phyloP scores from a whole-genome alignment of 2,329 filamentous ascomycete genomes.

The Madurella fahalii region DNA sequence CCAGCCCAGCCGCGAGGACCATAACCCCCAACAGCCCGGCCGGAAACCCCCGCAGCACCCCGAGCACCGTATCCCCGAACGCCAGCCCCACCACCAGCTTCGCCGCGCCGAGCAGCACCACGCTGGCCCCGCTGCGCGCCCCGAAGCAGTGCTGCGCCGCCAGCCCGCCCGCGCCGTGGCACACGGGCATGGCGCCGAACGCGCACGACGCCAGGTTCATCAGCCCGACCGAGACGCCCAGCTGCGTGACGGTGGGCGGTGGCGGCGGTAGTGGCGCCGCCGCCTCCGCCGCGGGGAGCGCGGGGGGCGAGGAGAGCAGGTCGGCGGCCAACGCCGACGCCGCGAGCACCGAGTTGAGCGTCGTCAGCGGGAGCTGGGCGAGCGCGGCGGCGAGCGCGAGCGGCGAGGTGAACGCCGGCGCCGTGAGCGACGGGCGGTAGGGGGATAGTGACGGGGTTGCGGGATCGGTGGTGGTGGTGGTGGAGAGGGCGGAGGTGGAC shows the following conservation, averaged over 20 bases:
- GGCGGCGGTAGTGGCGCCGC: too few relatives aligned
- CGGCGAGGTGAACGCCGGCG: conserved; percentile 46
- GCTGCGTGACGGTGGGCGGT: conserved; percentile 66
- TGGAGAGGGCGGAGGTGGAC: conserved; percentile 51
- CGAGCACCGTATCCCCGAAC: conserved; percentile 70
- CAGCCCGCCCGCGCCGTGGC: conserved; percentile 86
- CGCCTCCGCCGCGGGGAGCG: too few relatives aligned
- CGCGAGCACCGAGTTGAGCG: conserved; percentile 88
- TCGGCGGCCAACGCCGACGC: conserved; percentile 75
- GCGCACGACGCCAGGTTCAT: conserved; percentile 86
- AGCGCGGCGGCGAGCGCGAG: conserved; percentile 51
- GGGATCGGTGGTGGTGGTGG: conserved; percentile 54
- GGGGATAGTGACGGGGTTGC: conserved; percentile 35
- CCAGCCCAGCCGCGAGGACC: conserved; percentile 84
- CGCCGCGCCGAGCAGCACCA: conserved; percentile 71
- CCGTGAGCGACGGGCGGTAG: conserved; percentile 43
- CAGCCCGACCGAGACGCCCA: conserved; percentile 74
- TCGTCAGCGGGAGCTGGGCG: conserved; percentile 85
- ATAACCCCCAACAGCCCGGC: conserved; percentile 76
- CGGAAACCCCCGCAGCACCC: conserved; percentile 68
- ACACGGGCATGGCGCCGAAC: conserved; percentile 94
- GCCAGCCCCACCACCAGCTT: conserved; percentile 74
- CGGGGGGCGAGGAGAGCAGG: conserved; percentile 57
- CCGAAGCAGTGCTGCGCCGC: conserved; percentile 91
- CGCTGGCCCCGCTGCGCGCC: conserved; percentile 77